Evolutionary conservation across 2,329 filamentous ascomycete species (phyloP).

Genomic region (Aspergillus texensis): DNA sequence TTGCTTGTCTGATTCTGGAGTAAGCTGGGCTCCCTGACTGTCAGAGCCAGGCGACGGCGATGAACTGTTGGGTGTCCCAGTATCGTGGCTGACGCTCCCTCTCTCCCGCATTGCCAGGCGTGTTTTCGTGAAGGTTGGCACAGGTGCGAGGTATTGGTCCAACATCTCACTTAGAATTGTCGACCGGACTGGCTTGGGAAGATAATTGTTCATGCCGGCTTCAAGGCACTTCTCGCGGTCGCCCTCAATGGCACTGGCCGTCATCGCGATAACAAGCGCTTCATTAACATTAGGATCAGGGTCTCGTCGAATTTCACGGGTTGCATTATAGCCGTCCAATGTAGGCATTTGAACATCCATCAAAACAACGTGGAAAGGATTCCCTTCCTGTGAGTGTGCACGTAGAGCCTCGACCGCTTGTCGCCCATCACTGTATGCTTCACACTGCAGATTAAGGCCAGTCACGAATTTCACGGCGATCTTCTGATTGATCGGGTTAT

Average conservation of each 20-base stretch:
- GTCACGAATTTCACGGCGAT: conserved; percentile 91
- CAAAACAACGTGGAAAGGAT: conserved; percentile 84
- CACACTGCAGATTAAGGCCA: conserved; percentile 81
- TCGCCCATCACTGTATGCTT: conserved; percentile 86
- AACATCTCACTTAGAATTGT: conserved; percentile 85
- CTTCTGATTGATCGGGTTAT: conserved; percentile 92
- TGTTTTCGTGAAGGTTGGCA: conserved; percentile 40
- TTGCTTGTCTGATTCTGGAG: conserved; percentile 21
- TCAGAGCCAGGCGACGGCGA: conserved; percentile 23
- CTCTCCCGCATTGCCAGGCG: conserved; percentile 34
- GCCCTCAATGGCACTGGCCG: conserved; percentile 88
- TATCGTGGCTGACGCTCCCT: conserved; percentile 31
- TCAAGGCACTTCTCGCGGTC: conserved; percentile 95
- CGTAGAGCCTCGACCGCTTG: conserved; percentile 87
- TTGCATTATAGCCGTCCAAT: conserved; percentile 89
- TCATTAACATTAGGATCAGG: conserved; percentile 74
- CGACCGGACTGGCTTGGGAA: conserved; percentile 91
- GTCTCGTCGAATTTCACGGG: conserved; percentile 78
- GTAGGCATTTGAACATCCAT: conserved; percentile 99
- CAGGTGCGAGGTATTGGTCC: conserved; percentile 64
- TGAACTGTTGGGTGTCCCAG: conserved; percentile 26
- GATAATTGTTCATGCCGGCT: conserved; percentile 96
- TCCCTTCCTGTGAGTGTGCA: conserved; percentile 67
- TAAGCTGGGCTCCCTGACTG: conserved; percentile 15
- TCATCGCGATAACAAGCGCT: conserved; percentile 96